phyloP scores from a whole-genome alignment of 768 basidiomycete genomes.

The Galerina sulciceps region DNA sequence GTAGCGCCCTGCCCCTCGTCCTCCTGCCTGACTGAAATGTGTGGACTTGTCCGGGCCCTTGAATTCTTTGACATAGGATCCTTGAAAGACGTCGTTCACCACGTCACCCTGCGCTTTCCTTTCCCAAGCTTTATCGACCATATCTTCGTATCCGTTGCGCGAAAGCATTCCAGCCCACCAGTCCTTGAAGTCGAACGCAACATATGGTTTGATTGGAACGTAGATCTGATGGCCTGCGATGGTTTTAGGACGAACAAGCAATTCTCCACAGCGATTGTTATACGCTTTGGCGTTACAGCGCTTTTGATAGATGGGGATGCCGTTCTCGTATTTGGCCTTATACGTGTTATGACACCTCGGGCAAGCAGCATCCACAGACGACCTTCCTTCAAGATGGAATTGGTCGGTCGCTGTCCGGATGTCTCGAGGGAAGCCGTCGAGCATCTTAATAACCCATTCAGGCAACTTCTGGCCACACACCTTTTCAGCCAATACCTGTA shows the following conservation, averaged over 20 bases:
- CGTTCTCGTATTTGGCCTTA: background rate
- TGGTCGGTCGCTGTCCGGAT: constrained; percentile 2
- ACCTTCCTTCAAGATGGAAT: constrained; percentile 3
- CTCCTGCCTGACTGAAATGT: background rate
- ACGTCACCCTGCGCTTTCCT: background rate
- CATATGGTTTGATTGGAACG: constrained; percentile 8
- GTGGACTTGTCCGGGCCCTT: background rate
- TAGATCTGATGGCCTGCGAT: background rate
- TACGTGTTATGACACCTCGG: constrained; percentile 5
- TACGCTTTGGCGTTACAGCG: background rate
- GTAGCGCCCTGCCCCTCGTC: constrained; percentile 1
- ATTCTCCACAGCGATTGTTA: background rate
- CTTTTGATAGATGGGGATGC: constrained; percentile 1
- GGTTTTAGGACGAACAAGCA: background rate
- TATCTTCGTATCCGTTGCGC: background rate
- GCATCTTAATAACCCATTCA: background rate
- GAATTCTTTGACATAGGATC: background rate
- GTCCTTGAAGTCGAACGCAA: background rate
- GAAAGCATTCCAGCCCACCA: constrained; percentile 2
- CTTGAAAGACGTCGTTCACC: constrained; percentile 3
- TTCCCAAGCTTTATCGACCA: constrained; percentile 4
- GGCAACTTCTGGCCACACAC: too few relatives aligned
- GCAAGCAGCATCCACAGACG: constrained; percentile 7
- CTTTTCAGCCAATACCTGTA: background rate
- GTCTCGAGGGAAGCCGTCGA: background rate